Conservation (phyloP, 306 rosid genomes). For the Abrus pulchellus region DNA sequence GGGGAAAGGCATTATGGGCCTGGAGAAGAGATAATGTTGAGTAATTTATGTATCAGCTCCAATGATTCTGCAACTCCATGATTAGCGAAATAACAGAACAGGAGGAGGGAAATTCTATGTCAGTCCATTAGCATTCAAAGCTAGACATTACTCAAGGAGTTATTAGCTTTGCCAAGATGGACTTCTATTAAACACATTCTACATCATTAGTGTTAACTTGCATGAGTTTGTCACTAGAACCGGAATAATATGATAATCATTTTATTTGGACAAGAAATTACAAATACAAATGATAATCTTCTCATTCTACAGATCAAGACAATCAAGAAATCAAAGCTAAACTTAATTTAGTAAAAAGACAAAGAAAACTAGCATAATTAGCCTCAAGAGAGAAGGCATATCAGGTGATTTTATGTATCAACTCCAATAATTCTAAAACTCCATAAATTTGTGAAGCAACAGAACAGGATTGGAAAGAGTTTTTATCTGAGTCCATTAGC, state of each 20-base stretch:
- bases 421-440: slow-evolving; percentile 60
- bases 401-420: slow-evolving; percentile 44
- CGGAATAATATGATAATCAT: background rate
- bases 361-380: no score
- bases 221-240: background rate
- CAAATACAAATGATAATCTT: background rate
- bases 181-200: slow-evolving; percentile 37
- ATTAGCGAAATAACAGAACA: slow-evolving; percentile 53
- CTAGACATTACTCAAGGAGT: slow-evolving; percentile 55
- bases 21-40: background rate
- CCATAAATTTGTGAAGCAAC: slow-evolving; percentile 45
- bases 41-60: slow-evolving; percentile 56
- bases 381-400: background rate
- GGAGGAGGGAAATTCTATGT: slow-evolving; percentile 44
- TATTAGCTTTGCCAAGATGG: slow-evolving; percentile 84
- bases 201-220: background rate
- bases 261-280: background rate
- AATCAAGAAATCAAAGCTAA: no score
- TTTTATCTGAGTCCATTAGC: slow-evolving; percentile 67
- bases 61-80: slow-evolving; percentile 55
- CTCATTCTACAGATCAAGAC: no score
- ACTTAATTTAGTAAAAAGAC: background rate
- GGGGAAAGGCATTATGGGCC: background rate
- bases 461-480: slow-evolving; percentile 52
- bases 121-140: slow-evolving; percentile 76